phyloP scores from a whole-genome alignment of 305 asterid species.

The Fraxinus albicans region DNA sequence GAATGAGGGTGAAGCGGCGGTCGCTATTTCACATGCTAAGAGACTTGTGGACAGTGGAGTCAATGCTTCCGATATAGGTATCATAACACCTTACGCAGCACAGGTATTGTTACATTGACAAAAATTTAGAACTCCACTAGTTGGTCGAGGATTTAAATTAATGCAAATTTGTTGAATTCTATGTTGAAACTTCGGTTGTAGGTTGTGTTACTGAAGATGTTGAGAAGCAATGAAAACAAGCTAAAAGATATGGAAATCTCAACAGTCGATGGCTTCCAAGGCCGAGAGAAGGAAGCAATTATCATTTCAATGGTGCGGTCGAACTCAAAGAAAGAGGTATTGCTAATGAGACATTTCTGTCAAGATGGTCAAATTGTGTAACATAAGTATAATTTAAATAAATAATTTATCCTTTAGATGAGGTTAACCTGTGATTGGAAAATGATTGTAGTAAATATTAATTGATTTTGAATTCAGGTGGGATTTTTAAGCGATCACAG shows the following conservation, averaged over 20 bases:
- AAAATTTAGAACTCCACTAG: constrained; percentile 5
- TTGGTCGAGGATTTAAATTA: constrained; percentile 18
- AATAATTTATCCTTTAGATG: not conserved
- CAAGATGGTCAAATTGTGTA: constrained; percentile 12
- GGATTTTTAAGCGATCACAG: constrained; percentile 92
- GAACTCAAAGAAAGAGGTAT: constrained; percentile 91
- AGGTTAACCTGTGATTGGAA: not conserved
- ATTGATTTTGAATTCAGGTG: constrained; percentile 48
- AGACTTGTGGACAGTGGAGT: constrained; percentile 87
- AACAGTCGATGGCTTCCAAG: constrained; percentile 98
- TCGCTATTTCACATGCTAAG: constrained; percentile 86
- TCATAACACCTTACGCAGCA: constrained; percentile 93
- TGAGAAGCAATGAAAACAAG: constrained; percentile 74
- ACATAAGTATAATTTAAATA: not conserved
- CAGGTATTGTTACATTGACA: constrained; percentile 49
- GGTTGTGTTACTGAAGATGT: constrained; percentile 83
- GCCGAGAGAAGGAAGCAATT: constrained; percentile 96
- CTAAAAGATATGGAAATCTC: constrained; percentile 88
- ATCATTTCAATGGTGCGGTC: constrained; percentile 98
- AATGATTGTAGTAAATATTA: constrained; percentile 5
- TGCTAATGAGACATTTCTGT: constrained; percentile 6
- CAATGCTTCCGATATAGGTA: constrained; percentile 77
- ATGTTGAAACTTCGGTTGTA: constrained; percentile 25
- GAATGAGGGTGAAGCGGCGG: constrained; percentile 94
- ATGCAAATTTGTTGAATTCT: not conserved